A percentile compares a stretch with the other conserved stretches of the same genome.
phyloP scores from a whole-genome alignment of 371 early-diverging fungal species.

The Mortierella sp. region DNA sequence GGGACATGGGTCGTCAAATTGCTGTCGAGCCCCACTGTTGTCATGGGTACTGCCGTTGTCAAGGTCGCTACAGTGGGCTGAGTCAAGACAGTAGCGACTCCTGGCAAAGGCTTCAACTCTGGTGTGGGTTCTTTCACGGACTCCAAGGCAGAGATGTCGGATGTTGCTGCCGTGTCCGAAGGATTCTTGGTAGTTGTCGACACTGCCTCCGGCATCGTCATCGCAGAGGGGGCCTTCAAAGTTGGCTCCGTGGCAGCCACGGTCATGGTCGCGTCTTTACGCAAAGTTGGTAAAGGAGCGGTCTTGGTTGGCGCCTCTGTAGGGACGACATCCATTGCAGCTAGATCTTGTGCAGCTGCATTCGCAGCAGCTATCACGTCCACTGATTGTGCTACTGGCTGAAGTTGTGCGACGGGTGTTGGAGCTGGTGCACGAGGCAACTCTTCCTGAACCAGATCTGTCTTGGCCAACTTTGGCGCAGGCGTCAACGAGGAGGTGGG shows the following conservation, averaged over 20 bases:
- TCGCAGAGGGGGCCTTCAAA: neutral
- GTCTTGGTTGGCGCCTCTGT: too few relatives aligned
- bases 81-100: slow-evolving; percentile 17
- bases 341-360: neutral
- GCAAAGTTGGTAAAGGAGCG: too few relatives aligned
- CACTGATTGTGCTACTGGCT: neutral
- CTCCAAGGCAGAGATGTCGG: slow-evolving; percentile 6
- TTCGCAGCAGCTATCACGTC: neutral
- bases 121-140: slow-evolving; percentile 26
- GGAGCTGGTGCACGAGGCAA: slow-evolving; percentile 11
- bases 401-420: slow-evolving; percentile 9
- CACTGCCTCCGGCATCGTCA: neutral
- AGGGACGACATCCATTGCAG: too few relatives aligned
- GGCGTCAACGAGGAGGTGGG: neutral
- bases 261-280: too few relatives aligned
- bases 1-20: neutral
- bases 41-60: neutral
- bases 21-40: too few relatives aligned
- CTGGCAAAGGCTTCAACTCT: slow-evolving; percentile 13
- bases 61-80: neutral
- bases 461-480: slow-evolving; percentile 7
- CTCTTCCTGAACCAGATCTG: neutral
- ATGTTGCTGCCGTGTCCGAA: too few relatives aligned
- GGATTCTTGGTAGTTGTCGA: too few relatives aligned
- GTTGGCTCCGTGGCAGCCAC: too few relatives aligned